Evolutionary conservation across 2,329 filamentous ascomycete genomes (phyloP), one percentile per base, ranked within the genome.

Genomic region (Xylariaceae sp.): DNA sequence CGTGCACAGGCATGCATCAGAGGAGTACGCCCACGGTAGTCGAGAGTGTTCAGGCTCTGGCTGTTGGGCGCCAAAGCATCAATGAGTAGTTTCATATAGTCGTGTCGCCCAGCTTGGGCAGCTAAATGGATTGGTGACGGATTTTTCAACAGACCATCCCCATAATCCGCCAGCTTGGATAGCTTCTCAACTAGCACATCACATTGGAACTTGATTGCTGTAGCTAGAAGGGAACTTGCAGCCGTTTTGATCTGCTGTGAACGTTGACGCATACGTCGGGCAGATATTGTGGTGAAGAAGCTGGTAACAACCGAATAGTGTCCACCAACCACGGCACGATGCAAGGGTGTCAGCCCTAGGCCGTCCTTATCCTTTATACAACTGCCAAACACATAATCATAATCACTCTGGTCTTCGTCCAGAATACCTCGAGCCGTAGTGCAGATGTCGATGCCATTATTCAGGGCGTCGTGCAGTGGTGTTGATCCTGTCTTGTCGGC

Each of bases 11-110:
- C 66, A 45, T 64, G 56, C 31, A 68, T 64, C 19, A 71, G 51
- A 5, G 70, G 64, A 11, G 67, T 72, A 69, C 69, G 69, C 4
- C 63, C 64, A 28, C 57, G 54, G n/a, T n/a, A n/a, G n/a, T n/a
- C n/a, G n/a, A n/a, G n/a, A 1, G 57, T 48, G 13, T 48, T 43
- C 31, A 69, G 62, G 3, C 42, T 40, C 17, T 45, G 31, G 42
- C 69, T 53, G 31, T 66, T n/a, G 39, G 17, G 28, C 19, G 39
- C 43, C 17, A 39, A 41, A 12, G 39, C 43, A 12, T 31, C 28
- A 7, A 43, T 34, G 1, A 45, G 19, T 31, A 51, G 33, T 22
- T 60, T 33, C 3, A 61, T 43, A 11, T 51, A 40, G n/a, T 59
- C 51, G 16, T 47, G 5, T 6, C 51, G 50, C 2, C 63, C 60